Percentiles rank a stretch among this genome's conserved stretches.
phyloP scores from a whole-genome alignment of 371 early-diverging fungal species.

The Mortierella sp. region DNA sequence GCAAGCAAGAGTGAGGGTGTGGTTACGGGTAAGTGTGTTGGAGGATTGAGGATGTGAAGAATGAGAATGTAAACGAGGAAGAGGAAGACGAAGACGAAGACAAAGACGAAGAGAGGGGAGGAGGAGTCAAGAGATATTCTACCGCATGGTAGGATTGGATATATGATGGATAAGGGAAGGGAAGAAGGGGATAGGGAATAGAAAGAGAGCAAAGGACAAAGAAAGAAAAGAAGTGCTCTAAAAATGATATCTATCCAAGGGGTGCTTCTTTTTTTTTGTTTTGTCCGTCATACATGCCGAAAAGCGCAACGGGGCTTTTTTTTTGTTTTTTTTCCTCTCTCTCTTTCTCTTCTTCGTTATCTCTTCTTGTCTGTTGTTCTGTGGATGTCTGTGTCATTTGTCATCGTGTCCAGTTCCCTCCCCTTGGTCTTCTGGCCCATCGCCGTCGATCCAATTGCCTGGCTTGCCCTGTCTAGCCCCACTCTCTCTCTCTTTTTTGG shows the following conservation, averaged over 20 bases:
- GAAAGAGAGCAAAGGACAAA: neutral
- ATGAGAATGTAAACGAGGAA: neutral
- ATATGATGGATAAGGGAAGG: neutral
- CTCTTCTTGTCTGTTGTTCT: no score
- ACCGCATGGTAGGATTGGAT: no score
- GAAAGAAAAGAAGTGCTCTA: neutral
- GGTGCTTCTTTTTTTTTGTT: neutral
- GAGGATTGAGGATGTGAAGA: neutral
- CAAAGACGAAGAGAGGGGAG: neutral
- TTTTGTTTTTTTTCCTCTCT: neutral
- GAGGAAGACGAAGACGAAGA: slow-evolving; percentile 9
- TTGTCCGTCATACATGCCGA: no score
- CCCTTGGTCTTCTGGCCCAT: neutral
- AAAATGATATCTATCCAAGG: slow-evolving; percentile 6
- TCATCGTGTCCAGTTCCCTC: neutral
- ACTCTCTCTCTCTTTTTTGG: no score
- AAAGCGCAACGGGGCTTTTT: neutral
- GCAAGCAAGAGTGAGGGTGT: neutral
- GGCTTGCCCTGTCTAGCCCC: slow-evolving; percentile 4
- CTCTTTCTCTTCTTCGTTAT: neutral
- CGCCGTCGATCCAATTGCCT: slow-evolving; percentile 1
- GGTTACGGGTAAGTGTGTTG: slow-evolving; percentile 5
- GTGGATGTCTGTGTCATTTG: neutral
- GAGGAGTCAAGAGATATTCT: no score
- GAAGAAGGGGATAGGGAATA: neutral